Evolutionary conservation across 768 basidiomycete species (phyloP).

Genomic region (Naganishia antarctica): DNA sequence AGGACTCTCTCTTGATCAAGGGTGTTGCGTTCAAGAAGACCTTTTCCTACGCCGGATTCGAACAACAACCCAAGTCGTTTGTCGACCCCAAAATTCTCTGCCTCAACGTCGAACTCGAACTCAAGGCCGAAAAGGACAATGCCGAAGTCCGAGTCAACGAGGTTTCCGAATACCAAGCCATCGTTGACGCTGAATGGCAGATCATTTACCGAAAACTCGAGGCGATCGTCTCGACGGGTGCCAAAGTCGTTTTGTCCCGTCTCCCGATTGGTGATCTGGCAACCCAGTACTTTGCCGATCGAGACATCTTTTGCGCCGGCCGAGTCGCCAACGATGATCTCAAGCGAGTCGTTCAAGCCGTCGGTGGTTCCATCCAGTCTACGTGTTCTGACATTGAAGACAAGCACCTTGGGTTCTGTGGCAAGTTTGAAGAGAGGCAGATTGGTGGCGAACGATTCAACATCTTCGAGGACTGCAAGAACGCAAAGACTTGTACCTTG

Average conservation of each 20-base stretch:
- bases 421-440: conserved; percentile 84
- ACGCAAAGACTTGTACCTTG: conserved; percentile 92
- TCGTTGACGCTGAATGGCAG: conserved; percentile 99
- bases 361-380: conserved; percentile 89
- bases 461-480: conserved; percentile 84
- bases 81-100: conserved; percentile 81
- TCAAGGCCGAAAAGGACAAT: conserved; percentile 99
- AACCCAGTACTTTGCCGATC: conserved; percentile 98
- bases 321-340: conserved; percentile 86
- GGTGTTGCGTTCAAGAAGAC: conserved; percentile 99
- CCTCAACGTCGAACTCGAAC: conserved; percentile 93
- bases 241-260: conserved; percentile 95
- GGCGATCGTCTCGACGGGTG: conserved; percentile 91
- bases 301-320: conserved; percentile 97
- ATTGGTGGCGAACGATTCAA: conserved; percentile 97
- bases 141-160: conserved; percentile 96
- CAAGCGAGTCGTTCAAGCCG: conserved; percentile 88
- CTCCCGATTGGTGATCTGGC: conserved; percentile 97
- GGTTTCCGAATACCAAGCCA: conserved; percentile 96
- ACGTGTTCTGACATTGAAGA: conserved; percentile 86
- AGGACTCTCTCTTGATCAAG: conserved; percentile 75
- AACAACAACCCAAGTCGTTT: conserved; percentile 96
- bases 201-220: conserved; percentile 97
- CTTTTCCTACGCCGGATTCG: conserved; percentile 97
- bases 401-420: conserved; percentile 92